Evolutionary conservation across 352 stramenopile species (phyloP).

Genomic region (Stramenopiles sp.): DNA sequence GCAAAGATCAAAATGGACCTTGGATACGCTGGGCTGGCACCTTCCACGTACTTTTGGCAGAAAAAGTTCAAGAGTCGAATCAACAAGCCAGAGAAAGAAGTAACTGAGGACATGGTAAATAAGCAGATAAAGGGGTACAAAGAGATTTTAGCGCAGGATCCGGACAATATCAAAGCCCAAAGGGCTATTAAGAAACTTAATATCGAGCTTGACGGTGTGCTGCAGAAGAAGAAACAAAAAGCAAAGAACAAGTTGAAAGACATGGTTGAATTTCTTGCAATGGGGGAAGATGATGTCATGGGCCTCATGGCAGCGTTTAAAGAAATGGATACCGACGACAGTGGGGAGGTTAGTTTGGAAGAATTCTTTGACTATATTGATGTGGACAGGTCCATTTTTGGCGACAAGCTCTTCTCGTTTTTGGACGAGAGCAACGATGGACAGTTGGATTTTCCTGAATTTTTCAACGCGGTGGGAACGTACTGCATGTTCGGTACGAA

Average conservation of each 20-base stretch:
- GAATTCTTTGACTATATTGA: slow-evolving; percentile 4
- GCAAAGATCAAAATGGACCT: slow-evolving; percentile 10
- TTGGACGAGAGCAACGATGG: background rate
- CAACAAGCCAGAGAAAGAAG: slow-evolving; percentile 4
- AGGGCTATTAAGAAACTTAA: background rate
- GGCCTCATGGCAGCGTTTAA: background rate
- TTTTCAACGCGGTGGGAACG: background rate
- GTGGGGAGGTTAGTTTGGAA: background rate
- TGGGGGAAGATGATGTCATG: background rate
- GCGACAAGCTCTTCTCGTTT: background rate
- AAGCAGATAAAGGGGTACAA: slow-evolving; percentile 12
- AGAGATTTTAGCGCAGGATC: slow-evolving; percentile 5
- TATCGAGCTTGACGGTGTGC: background rate
- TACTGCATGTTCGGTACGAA: background rate
- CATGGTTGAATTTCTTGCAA: background rate
- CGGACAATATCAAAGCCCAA: background rate
- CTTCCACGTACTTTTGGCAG: background rate
- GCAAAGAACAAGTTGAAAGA: background rate
- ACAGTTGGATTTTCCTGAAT: background rate
- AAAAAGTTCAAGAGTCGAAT: slow-evolving; percentile 11
- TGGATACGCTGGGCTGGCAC: background rate
- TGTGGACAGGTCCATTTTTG: background rate
- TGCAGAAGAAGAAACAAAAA: background rate
- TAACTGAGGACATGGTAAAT: background rate
- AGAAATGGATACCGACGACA: background rate